Base-by-base conservation (phyloP, 108 stramenopile genomes). In the Fragilaria crotonensis region DNA sequence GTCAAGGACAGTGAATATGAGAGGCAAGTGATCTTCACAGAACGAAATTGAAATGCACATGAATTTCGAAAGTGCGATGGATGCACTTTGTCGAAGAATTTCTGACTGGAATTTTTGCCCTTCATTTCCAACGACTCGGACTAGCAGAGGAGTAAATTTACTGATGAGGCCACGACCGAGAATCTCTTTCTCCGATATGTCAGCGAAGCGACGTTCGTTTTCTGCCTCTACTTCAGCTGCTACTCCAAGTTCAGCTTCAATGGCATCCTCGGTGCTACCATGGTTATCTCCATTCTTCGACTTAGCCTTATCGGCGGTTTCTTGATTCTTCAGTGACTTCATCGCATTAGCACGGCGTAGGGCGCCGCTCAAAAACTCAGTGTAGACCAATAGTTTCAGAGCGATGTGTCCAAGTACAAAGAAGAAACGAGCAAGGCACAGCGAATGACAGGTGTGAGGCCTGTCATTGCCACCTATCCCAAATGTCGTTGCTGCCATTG, bases 331-430 rank as follows among this genome's bases (percentile, higher is more conserved):
- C 25, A 90, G 48, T 0, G 83, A 67, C 58, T 81, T 84, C 30
- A 77, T 74, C 0, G 93, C 84, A 31, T 78, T 89, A 0, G 80
- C 87, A 56, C 84, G 80, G 21, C 86, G 81, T 51, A 94, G 84
- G 52, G 78, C 64, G 18, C 85, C 77, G 29, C 81, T 90, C 5
- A 96, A 28, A 20, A 67, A 70, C 57, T 98, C 98, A 5, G 95
- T 89, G 64, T 96, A 93, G 7, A 97, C 91, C 4, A 97, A 83
- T 0, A 95, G 77, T 66, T 88, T 87, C 45, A 98, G 70, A 22
- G 98, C 90, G 54, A 94, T 81, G 50, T 98, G 94, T 2, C 98
- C 98, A 9, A 95, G 66, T 48, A 96, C 85, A 75, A 96, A 97
- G 62, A 95, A 93, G 70, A 98, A 96, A 36, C 94, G 70, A 5